Evolutionary conservation across 1,139 yeast genomes (phyloP).

Genomic region (Hyphopichia khmerensis): DNA sequence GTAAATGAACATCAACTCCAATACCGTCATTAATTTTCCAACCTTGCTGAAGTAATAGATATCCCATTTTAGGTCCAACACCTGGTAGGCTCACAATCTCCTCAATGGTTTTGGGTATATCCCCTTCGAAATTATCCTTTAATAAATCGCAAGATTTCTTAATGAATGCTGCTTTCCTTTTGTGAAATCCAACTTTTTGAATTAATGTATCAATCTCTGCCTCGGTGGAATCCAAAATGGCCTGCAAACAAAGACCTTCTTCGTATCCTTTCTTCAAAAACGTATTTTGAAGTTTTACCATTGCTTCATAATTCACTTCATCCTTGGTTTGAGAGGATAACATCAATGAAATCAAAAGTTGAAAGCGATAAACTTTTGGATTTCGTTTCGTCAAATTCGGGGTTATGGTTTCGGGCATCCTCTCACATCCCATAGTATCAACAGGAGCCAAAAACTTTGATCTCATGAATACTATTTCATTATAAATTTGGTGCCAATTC

Average conservation of each 20-base stretch:
- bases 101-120: slow-evolving; percentile 66
- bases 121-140: slow-evolving; percentile 52
- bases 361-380: slow-evolving; percentile 60
- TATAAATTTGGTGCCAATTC: slow-evolving; percentile 56
- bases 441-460: slow-evolving; percentile 70
- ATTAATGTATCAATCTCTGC: slow-evolving; percentile 61
- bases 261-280: slow-evolving; percentile 29
- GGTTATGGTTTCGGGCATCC: slow-evolving; percentile 55
- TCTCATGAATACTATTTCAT: slow-evolving; percentile 66
- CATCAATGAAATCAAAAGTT: slow-evolving; percentile 76
- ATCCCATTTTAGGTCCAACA: slow-evolving; percentile 96
- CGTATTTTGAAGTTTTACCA: slow-evolving; percentile 55
- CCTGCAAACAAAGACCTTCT: slow-evolving; percentile 33
- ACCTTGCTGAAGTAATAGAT: slow-evolving; percentile 73
- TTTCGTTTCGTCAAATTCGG: slow-evolving; percentile 24
- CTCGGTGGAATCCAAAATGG: slow-evolving; percentile 49
- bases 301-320: slow-evolving; percentile 75
- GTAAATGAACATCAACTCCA: slow-evolving; percentile 93
- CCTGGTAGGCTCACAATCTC: slow-evolving; percentile 79
- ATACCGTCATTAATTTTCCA: slow-evolving; percentile 79
- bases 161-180: slow-evolving; percentile 71
- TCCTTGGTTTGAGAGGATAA: slow-evolving; percentile 92
- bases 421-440: slow-evolving; percentile 85
- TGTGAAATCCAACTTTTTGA: slow-evolving; percentile 85
- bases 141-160: slow-evolving; percentile 60